Evolutionary conservation across 176 grass and related monocot genomes (phyloP).

Genomic region (Tillandsia fasciculata): DNA sequence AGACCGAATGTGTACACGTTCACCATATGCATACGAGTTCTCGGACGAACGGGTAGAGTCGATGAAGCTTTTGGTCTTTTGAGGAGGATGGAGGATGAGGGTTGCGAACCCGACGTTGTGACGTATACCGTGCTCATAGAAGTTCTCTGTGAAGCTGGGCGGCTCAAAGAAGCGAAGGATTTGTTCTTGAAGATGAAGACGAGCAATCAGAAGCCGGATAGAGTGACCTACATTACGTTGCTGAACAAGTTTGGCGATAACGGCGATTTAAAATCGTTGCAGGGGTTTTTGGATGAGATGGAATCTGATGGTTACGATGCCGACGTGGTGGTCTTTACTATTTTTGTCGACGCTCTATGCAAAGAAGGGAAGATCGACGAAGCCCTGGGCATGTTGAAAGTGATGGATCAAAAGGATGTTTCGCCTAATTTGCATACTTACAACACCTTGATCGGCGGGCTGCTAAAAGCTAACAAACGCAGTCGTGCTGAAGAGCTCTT

Average conservation of each 20-base stretch:
- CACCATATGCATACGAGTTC: slow-evolving; percentile 82
- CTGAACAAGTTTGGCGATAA: slow-evolving; percentile 70
- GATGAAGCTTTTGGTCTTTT: slow-evolving; percentile 50
- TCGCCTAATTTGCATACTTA: slow-evolving; percentile 70
- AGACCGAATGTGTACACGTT: slow-evolving; percentile 90
- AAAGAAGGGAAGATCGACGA: slow-evolving; percentile 64
- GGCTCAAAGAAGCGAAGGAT: slow-evolving; percentile 50
- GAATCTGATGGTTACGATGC: slow-evolving; percentile 62
- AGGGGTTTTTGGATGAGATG: slow-evolving; percentile 63
- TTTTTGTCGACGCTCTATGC: slow-evolving; percentile 51
- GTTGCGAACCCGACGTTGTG: slow-evolving; percentile 69
- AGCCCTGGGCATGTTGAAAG: slow-evolving; percentile 44
- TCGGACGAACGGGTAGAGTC: slow-evolving; percentile 51
- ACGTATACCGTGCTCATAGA: slow-evolving; percentile 74
- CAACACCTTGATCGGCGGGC: slow-evolving; percentile 69
- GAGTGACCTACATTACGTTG: slow-evolving; percentile 76
- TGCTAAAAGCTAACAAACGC: slow-evolving; percentile 52
- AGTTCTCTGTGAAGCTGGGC: slow-evolving; percentile 60
- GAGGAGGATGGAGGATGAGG: slow-evolving; percentile 48
- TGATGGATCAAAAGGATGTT: slow-evolving; percentile 59
- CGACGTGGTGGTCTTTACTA: slow-evolving; percentile 64
- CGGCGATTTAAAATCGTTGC: slow-evolving; percentile 48
- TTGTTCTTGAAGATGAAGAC: slow-evolving; percentile 83
- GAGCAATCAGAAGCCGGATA: slow-evolving; percentile 67
- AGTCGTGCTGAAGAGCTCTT: slow-evolving; percentile 48